Percentiles rank a stretch among this genome's conserved stretches.
Conservation (phyloP, 306 rosid species). For the Cucurbita maxima region DNA sequence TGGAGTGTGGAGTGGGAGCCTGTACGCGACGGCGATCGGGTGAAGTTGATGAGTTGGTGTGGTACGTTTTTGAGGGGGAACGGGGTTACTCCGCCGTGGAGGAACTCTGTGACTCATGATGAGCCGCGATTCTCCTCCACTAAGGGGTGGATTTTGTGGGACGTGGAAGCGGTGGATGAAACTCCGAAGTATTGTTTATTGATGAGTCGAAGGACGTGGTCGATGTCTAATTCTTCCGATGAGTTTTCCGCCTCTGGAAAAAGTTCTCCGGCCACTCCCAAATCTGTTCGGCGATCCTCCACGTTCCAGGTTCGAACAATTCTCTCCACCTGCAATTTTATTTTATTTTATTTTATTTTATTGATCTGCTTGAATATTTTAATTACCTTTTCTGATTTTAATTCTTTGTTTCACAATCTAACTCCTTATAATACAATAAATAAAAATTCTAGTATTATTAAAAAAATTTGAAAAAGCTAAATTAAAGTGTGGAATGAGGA, state of each 20-base stretch:
- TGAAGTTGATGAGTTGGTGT: slow-evolving; percentile 51
- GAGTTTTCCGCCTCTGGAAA: not conserved
- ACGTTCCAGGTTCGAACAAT: not conserved
- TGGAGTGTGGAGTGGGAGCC: slow-evolving; percentile 84
- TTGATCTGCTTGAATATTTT: too few species aligned
- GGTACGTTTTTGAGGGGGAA: slow-evolving; percentile 63
- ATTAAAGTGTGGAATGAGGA: not conserved
- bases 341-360: too few species aligned
- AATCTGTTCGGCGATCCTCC: not conserved
- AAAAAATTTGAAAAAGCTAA: too few species aligned
- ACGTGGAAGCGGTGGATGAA: slow-evolving; percentile 20
- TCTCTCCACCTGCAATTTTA: too few species aligned
- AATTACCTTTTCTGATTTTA: too few species aligned
- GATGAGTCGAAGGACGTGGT: not conserved
- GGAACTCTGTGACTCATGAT: slow-evolving; percentile 81
- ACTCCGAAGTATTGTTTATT: not conserved
- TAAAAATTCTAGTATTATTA: too few species aligned
- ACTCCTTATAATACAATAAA: too few species aligned
- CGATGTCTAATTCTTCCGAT: slow-evolving; percentile 1
- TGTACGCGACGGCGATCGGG: slow-evolving; percentile 32
- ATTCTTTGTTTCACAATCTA: too few species aligned
- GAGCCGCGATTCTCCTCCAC: slow-evolving; percentile 54
- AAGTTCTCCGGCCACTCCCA: not conserved
- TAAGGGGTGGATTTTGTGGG: slow-evolving; percentile 76
- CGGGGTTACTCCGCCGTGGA: slow-evolving; percentile 81